Evolutionary conservation across 2,329 filamentous ascomycete species (phyloP).

Genomic region (Ilyonectria robusta): DNA sequence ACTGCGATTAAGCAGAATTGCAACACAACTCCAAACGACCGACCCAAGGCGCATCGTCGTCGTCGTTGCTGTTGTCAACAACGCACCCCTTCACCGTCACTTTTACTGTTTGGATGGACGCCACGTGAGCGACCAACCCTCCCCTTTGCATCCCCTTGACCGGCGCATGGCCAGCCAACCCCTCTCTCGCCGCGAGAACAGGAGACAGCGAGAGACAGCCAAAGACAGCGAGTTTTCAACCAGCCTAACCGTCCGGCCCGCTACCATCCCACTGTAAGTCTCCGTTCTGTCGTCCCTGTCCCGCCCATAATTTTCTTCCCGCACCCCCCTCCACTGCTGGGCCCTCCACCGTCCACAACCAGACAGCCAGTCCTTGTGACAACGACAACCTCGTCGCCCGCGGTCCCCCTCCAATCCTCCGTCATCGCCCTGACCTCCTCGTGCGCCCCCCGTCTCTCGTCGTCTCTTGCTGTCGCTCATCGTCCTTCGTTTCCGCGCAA

Average conservation of each 20-base stretch:
- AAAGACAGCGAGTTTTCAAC: slow-evolving; percentile 5
- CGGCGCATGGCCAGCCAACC: slow-evolving; percentile 27
- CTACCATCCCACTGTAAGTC: slow-evolving; percentile 29
- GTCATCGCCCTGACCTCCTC: slow-evolving; percentile 37
- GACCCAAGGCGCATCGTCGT: slow-evolving; percentile 21
- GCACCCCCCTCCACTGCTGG: slow-evolving; percentile 36
- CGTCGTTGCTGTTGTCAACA: slow-evolving; percentile 1
- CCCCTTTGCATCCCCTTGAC: slow-evolving; percentile 17
- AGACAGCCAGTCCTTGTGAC: slow-evolving; percentile 44
- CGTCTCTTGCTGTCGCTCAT: slow-evolving; percentile 19
- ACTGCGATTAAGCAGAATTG: slow-evolving; percentile 11
- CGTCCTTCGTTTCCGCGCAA: slow-evolving; percentile 26
- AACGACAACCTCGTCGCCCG: slow-evolving; percentile 39
- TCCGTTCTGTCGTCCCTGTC: slow-evolving; percentile 24
- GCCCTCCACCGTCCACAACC: slow-evolving; percentile 34
- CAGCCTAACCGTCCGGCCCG: slow-evolving; percentile 21
- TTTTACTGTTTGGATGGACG: slow-evolving; percentile 9
- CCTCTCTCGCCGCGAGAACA: slow-evolving; percentile 11
- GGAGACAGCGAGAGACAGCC: slow-evolving; percentile 12
- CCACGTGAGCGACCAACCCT: slow-evolving; percentile 22
- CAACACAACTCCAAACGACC: slow-evolving; percentile 14
- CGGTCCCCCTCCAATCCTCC: slow-evolving; percentile 43
- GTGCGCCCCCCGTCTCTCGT: slow-evolving; percentile 36
- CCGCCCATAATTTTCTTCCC: slow-evolving; percentile 34
- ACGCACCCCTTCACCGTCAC: slow-evolving; percentile 8